Evolutionary conservation across 2,329 filamentous ascomycete species (phyloP), one percentile per base, ranked within the genome.

Genomic region (Apiospora malaysiana): DNA sequence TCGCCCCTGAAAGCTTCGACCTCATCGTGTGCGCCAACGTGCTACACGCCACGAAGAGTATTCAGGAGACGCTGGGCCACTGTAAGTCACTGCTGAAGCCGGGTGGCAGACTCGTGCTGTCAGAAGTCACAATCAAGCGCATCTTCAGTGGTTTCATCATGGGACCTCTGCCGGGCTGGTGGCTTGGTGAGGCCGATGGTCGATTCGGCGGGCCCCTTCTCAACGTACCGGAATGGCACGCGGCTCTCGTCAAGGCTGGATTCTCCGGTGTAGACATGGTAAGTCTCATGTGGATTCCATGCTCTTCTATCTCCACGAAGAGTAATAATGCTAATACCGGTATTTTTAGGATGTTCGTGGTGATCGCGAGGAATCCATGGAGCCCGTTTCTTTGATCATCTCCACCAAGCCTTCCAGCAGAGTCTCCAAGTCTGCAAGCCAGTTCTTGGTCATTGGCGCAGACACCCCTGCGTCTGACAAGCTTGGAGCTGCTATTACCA

Each of bases 341-440:
- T 8, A n/a, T 4, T 45, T 14, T 4, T 45, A 74, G 70, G 47
- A 74, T 70, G 25, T 70, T 74, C 68, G 14, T 73, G 16, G 56
- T 1, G 56, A 63, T 21, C 56, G 56, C 1, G 56, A 63, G 27
- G 32, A 23, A 4, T 63, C 56, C 18, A 63, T 40, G 56, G 56
- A 63, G 32, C 56, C 56, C 18, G 56, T 63, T 40, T 63, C 56
- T 23, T 10, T 63, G 9, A 63, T 63, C 8, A 63, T 63, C 32
- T 63, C 56, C 27, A 63, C 56, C 18, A 63, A 63, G 56, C 27
- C 56, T 23, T 8, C 40, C 32, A n/a, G 21, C 32, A 40, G 18
- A 40, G 18, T 18, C 9, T 63, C 56, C 4, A 37, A 63, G 56
- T 2, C 56, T 12, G 56, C 56, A 2, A 63, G 56, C 9, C 32